Percentiles rank a stretch among this genome's conserved stretches.
phyloP scores from a whole-genome alignment of 352 stramenopile species.

The Hyaloperonospora brassicae region DNA sequence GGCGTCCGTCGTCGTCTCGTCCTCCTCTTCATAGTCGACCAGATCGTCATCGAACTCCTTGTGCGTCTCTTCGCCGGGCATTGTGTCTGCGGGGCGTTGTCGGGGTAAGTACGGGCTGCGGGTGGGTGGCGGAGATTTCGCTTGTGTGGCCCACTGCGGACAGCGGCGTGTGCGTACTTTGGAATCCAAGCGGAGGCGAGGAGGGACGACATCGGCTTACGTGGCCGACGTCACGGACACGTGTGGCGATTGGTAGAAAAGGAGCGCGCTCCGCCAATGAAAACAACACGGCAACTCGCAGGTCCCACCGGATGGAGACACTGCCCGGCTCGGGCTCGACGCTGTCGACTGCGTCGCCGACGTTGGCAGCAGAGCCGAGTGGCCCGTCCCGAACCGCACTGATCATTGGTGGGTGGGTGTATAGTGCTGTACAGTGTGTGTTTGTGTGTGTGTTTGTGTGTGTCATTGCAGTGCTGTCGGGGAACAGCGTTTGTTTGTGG shows the following conservation, averaged over 20 bases:
- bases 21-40: conserved; percentile 86
- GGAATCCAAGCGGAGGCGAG: conserved; percentile 8
- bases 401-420: conserved; percentile 43
- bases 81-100: conserved; percentile 22
- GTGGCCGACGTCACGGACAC: too few relatives aligned
- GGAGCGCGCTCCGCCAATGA: background rate
- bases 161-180: too few relatives aligned
- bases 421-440: background rate
- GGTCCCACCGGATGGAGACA: background rate
- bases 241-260: conserved; percentile 17
- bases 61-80: conserved; percentile 71
- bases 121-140: conserved; percentile 25
- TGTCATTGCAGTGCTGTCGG: too few relatives aligned
- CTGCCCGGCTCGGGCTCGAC: background rate
- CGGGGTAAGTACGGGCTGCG: conserved; percentile 12
- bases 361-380: conserved; percentile 3
- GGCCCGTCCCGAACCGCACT: conserved; percentile 38
- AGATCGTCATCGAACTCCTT: conserved; percentile 87
- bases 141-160: conserved; percentile 24
- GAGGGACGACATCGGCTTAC: conserved; percentile 13
- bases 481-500: too few relatives aligned
- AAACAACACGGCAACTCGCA: background rate
- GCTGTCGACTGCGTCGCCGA: conserved; percentile 12
- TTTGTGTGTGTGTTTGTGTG: too few relatives aligned
- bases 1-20: conserved; percentile 70